Percentiles rank a stretch among this genome's conserved stretches.
These are phyloP conservation scores for Cytospora schulzeri DNA, from an alignment of 2,329 filamentous ascomycete species.

Conservation along the genomic window DNA sequence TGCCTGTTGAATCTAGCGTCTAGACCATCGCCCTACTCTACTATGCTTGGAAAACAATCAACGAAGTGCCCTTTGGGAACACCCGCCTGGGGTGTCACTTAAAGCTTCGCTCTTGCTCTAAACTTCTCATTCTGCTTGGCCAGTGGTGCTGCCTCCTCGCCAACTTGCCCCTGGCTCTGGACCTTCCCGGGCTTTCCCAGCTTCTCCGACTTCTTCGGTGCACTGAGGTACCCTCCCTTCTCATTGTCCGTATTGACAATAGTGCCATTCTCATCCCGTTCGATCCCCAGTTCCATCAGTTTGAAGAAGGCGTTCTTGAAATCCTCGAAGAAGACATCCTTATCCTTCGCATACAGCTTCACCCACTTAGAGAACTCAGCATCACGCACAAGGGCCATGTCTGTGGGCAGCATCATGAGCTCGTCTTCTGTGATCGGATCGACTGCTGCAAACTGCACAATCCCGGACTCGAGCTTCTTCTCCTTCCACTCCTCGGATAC, in stretches of 20 bases:
- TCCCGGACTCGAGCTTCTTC: conserved; percentile 53
- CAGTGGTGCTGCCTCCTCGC: conserved; percentile 44
- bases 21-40: neutral
- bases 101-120: conserved; percentile 43
- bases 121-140: conserved; percentile 41
- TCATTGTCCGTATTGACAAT: conserved; percentile 60
- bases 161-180: conserved; percentile 34
- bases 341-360: conserved; percentile 60
- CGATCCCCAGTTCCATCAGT: conserved; percentile 62
- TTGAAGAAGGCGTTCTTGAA: conserved; percentile 62
- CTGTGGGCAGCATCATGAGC: conserved; percentile 69
- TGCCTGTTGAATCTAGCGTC: neutral
- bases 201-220: conserved; percentile 37
- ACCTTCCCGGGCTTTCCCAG: conserved; percentile 37
- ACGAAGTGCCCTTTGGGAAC: neutral
- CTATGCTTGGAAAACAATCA: neutral
- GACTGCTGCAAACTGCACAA: conserved; percentile 60
- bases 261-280: conserved; percentile 53
- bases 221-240: conserved; percentile 43
- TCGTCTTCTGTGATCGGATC: conserved; percentile 59
- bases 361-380: conserved; percentile 57
- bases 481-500: conserved; percentile 43
- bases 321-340: conserved; percentile 63
- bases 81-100: conserved; percentile 11
- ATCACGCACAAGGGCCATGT: conserved; percentile 60